Percentiles rank a stretch among this genome's conserved stretches.
Conservation (phyloP, 495 filamentous ascomycete genomes). For the Hypoxylon fuscum region DNA sequence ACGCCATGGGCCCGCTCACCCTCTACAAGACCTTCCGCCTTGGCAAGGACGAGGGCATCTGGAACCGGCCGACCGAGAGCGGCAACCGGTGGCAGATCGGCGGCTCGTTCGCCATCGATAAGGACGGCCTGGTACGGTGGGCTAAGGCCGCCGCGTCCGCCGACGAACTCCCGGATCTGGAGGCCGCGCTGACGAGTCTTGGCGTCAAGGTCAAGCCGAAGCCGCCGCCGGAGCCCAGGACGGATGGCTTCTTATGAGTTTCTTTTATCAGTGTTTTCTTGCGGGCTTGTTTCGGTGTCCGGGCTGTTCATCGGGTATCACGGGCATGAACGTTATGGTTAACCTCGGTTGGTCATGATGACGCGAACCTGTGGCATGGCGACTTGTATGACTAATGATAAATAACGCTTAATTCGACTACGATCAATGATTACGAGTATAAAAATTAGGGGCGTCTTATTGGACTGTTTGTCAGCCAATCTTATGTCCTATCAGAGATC, state of each 20-base stretch:
- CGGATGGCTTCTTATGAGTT: conserved; percentile 35
- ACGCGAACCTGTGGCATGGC: too few relatives aligned
- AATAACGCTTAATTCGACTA: too few relatives aligned
- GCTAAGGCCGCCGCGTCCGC: conserved; percentile 49
- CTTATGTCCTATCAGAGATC: too few relatives aligned
- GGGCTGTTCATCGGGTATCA: too few relatives aligned
- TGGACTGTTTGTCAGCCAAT: too few relatives aligned
- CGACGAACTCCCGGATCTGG: conserved; percentile 49
- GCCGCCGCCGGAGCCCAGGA: conserved; percentile 29
- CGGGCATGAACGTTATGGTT: too few relatives aligned
- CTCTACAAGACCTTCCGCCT: conserved; percentile 59
- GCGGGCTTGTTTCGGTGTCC: neutral
- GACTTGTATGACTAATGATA: too few relatives aligned
- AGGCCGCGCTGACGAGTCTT: conserved; percentile 18
- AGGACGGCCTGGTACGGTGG: conserved; percentile 60
- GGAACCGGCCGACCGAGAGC: conserved; percentile 63
- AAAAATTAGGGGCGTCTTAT: too few relatives aligned
- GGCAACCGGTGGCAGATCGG: conserved; percentile 66
- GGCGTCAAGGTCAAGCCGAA: conserved; percentile 32
- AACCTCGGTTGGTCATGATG: too few relatives aligned
- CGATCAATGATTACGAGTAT: too few relatives aligned
- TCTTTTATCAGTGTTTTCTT: neutral
- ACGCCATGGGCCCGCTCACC: conserved; percentile 55
- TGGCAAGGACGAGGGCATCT: conserved; percentile 62
- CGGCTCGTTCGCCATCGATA: conserved; percentile 65